A percentile compares a stretch with the other conserved stretches of the same genome.
phyloP scores from a whole-genome alignment of 164 flowering plant species.

The Umbellularia californica region DNA sequence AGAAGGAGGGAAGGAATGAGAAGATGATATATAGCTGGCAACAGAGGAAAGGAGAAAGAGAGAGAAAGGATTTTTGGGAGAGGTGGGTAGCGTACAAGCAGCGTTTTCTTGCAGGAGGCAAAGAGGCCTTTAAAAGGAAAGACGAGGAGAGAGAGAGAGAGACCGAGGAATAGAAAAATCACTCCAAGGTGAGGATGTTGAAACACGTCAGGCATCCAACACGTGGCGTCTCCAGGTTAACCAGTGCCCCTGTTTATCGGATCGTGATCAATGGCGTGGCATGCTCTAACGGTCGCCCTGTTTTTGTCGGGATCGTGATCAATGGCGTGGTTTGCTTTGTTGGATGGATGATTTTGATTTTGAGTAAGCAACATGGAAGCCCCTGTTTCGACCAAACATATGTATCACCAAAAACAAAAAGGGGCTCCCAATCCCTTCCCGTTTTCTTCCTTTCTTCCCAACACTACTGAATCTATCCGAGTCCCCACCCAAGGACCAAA shows the following conservation, averaged over 20 bases:
- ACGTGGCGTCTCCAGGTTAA: background rate
- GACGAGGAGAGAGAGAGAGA: background rate
- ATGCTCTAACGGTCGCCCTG: conserved; percentile 1
- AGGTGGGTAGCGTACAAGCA: conserved; percentile 1
- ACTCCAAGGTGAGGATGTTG: background rate
- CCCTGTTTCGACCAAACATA: no score
- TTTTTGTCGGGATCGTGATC: background rate
- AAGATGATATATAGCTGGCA: background rate
- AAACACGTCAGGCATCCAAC: conserved; percentile 1
- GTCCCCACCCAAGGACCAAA: no score
- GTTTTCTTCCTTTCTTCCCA: no score
- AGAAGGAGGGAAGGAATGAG: no score
- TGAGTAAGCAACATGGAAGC: no score
- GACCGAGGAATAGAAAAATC: background rate
- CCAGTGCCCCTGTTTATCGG: background rate
- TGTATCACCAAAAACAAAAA: no score
- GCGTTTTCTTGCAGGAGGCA: background rate
- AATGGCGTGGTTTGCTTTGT: no score
- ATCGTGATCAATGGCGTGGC: conserved; percentile 4
- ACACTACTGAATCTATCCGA: no score
- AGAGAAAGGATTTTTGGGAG: background rate
- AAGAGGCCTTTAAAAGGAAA: background rate
- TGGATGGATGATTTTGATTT: no score
- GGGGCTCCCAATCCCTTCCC: no score
- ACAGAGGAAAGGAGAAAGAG: background rate